Base-by-base conservation (phyloP, 2,329 filamentous ascomycete genomes). In the Juglanconis juglandina region DNA sequence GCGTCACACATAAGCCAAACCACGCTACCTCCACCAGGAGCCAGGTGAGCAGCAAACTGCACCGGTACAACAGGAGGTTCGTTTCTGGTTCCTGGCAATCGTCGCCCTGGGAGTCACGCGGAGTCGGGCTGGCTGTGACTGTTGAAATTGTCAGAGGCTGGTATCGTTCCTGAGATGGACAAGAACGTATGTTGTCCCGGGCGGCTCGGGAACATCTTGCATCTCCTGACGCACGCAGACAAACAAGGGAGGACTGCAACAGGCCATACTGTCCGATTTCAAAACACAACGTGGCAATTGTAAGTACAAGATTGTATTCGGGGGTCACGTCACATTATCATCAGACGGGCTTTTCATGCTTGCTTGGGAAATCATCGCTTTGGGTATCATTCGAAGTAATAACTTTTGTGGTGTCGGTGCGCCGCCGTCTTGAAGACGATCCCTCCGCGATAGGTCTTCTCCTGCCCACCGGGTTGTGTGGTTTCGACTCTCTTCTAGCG, bases 331-430 rank as follows among this genome's bases (percentile, higher is more conserved):
- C 24, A 24, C 24, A 24, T 24, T 24, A 10, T 42, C 39, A 9
- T 1, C 5, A 17, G 44, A 17, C 14, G 14, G 44, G 44, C 44
- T 47, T 47, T 24, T 24, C 24, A 24, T 24, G 24, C 24, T 24
- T 24, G 24, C 24, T 24, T n/a, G 5, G 44, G 17, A 47, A 47
- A 8, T 55, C 53, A 47, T 39, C 53, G 41, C 32, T 14, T 47
- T 55, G 53, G 53, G 47, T 57, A 56, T 56, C 54, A 50, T 56
- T 47, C 44, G 13, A 49, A 50, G 30, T 35, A 56, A 5, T 56
- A 50, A 48, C 53, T 55, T 55, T 55, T 55, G n/a, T 46, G 41
- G 33, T 9, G 53, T 47, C 35, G 33, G 41, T 30, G 32, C 34
- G 9, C 41, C 34, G 47, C 10, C 42, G 13, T 47, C 7, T n/a